phyloP scores from a whole-genome alignment of 2,329 filamentous ascomycete genomes.

The Ophiostoma montium region DNA sequence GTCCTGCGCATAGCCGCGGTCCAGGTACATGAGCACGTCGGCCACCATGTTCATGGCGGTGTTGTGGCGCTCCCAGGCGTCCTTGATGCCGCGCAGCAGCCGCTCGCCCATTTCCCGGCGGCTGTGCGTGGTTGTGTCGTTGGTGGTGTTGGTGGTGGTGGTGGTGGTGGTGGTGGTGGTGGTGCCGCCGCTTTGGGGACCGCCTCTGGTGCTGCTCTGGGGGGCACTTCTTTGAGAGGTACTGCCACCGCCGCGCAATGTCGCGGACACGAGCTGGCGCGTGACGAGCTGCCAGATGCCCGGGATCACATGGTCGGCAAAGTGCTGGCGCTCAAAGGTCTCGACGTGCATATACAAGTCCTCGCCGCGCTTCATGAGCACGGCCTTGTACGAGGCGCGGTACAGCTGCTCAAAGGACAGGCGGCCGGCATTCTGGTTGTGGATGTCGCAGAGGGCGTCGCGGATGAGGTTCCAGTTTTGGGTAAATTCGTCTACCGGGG shows the following conservation, averaged over 20 bases:
- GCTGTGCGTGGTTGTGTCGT: slow-evolving; percentile 58
- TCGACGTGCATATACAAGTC: slow-evolving; percentile 70
- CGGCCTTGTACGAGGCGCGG: slow-evolving; percentile 84
- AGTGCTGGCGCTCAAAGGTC: slow-evolving; percentile 69
- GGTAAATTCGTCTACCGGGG: slow-evolving; percentile 56
- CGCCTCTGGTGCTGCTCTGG: too few species aligned
- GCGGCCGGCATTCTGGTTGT: slow-evolving; percentile 76
- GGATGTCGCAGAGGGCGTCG: slow-evolving; percentile 71
- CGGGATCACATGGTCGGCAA: slow-evolving; percentile 57
- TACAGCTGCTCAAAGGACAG: slow-evolving; percentile 95
- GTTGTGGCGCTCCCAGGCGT: slow-evolving; percentile 79
- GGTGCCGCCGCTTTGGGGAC: too few species aligned
- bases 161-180: slow-evolving; percentile 23
- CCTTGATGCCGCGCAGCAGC: slow-evolving; percentile 62
- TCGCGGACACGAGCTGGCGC: slow-evolving; percentile 45
- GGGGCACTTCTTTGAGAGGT: too few species aligned
- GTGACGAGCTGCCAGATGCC: slow-evolving; percentile 59
- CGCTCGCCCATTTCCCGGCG: slow-evolving; percentile 66
- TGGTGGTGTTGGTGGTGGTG: slow-evolving; percentile 33
- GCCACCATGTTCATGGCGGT: slow-evolving; percentile 76
- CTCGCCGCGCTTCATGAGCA: slow-evolving; percentile 74
- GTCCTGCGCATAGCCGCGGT: slow-evolving; percentile 68
- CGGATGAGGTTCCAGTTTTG: slow-evolving; percentile 65
- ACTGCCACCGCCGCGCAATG: slow-evolving; percentile 45
- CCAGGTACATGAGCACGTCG: slow-evolving; percentile 84